phyloP scores from a whole-genome alignment of 2,329 filamentous ascomycete species.

The Gaeumannomyces sp. region DNA sequence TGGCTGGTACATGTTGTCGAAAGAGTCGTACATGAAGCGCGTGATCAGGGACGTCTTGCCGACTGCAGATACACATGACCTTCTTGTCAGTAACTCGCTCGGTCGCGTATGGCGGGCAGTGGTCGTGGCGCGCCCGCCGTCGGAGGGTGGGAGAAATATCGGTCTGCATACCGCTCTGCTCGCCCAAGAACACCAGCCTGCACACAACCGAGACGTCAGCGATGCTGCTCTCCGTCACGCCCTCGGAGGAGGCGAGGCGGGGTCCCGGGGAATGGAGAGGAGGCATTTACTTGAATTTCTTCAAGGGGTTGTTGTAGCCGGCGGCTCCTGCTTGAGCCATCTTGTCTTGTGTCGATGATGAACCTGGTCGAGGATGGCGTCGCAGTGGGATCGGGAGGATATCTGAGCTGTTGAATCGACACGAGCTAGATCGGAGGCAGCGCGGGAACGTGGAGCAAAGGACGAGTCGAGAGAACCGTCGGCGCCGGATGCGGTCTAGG shows the following conservation, averaged over 20 bases:
- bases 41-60: conserved; percentile 98
- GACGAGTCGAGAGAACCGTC: not conserved
- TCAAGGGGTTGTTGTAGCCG: conserved; percentile 97
- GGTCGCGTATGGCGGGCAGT: too few relatives aligned
- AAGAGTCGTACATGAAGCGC: conserved; percentile 99
- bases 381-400: not conserved
- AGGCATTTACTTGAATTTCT: conserved; percentile 89
- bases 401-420: not conserved
- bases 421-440: not conserved
- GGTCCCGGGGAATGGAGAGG: not conserved
- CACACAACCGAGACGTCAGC: conserved; percentile 8
- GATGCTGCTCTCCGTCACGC: conserved; percentile 8
- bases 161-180: conserved; percentile 80
- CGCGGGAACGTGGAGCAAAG: not conserved
- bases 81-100: conserved; percentile 1
- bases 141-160: not conserved
- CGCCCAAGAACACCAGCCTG: conserved; percentile 93
- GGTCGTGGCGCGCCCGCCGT: not conserved
- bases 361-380: not conserved
- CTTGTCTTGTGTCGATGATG: not conserved
- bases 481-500: conserved; percentile 1
- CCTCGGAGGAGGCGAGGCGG: not conserved
- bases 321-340: conserved; percentile 75
- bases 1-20: conserved; percentile 99
- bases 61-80: conserved; percentile 46